Evolutionary conservation across 495 filamentous ascomycete species (phyloP).

Genomic region (Monascus purpureus): DNA sequence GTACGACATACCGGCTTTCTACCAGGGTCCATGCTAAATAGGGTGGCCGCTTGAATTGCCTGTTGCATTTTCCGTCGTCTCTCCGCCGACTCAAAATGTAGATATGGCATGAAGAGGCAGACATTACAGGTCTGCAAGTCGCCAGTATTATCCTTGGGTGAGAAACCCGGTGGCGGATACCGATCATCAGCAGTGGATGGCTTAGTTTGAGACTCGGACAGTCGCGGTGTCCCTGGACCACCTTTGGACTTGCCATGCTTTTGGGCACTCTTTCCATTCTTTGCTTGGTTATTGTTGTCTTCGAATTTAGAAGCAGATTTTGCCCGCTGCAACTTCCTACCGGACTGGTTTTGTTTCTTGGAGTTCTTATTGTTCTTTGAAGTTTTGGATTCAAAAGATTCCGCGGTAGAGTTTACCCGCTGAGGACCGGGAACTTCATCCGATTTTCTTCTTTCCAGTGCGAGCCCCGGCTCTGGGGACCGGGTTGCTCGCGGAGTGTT

Average conservation of each 20-base stretch:
- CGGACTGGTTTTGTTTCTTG: conserved; percentile 16
- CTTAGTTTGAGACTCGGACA: too few species aligned
- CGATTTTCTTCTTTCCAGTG: conserved; percentile 15
- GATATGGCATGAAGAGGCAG: conserved; percentile 54
- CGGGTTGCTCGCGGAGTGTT: conserved; percentile 36
- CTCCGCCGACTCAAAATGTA: conserved; percentile 51
- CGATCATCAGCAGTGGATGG: too few species aligned
- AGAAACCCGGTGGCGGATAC: conserved; percentile 8
- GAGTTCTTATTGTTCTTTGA: conserved; percentile 3
- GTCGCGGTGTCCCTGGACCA: too few species aligned
- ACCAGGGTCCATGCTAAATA: conserved; percentile 10
- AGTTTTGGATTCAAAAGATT: conserved; percentile 3
- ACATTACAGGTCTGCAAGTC: conserved; percentile 28
- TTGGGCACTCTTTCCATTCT: conserved; percentile 21
- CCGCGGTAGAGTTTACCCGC: conserved; percentile 10
- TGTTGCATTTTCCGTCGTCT: conserved; percentile 44
- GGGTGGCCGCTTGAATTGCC: conserved; percentile 39
- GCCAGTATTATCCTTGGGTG: conserved; percentile 18
- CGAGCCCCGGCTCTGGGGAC: conserved; percentile 23
- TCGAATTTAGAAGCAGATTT: conserved; percentile 25
- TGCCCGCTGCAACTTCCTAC: conserved; percentile 14
- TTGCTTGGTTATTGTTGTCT: conserved; percentile 13
- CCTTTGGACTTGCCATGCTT: conserved; percentile 30
- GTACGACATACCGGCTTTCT: conserved; percentile 18
- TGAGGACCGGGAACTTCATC: conserved; percentile 4